Evolutionary conservation across 2,329 filamentous ascomycete species (phyloP), one percentile per base, ranked within the genome.

Genomic region (Dothistroma septosporum): DNA sequence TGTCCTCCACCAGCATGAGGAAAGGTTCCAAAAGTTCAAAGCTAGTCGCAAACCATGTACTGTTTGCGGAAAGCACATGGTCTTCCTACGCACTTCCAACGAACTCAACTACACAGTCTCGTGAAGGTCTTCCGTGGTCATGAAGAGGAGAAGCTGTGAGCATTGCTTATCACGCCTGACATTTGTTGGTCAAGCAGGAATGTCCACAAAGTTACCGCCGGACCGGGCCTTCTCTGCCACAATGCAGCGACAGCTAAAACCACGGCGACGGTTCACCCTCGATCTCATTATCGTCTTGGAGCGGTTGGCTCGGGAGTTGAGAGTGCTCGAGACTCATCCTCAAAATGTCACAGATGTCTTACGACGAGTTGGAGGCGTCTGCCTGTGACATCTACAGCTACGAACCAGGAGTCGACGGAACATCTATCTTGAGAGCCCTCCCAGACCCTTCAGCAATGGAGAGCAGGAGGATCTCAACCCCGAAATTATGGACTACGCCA

Each of bases 1-100:
- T n/a, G 37, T 63, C 14, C 46, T 65, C 31, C 61, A 65, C 24
- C 33, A 59, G 21, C 63, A 65, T 22, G 50, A 63, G n/a, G 55
- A 59, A 32, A 59, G 14, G 2, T 65, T 62, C 9, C 50, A 59
- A 14, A n/a, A 37, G 21, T 57, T 61, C 60, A 52, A 55, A 33
- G 44, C 62, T 6, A 44, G 59, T 0, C 63, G 58, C 1, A 60
- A 56, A 21, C 28, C 59, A 22, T 65, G 63, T 56, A 41, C 35
- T 24, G 37, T 35, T 10, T 63, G 63, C 32, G 57, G 47, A 7
- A 61, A 60, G 50, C 46, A 59, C 8, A 54, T 57, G 21, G 58
- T 60, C 32, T 57, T 63, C 48, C 50, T 65, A 9, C 59, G 63
- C 16, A 60, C 63, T 5, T 58, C 55, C 10, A 49, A 46, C 32